phyloP scores from a whole-genome alignment of 2,329 filamentous ascomycete species.

The Rhynchosporium graminicola region DNA sequence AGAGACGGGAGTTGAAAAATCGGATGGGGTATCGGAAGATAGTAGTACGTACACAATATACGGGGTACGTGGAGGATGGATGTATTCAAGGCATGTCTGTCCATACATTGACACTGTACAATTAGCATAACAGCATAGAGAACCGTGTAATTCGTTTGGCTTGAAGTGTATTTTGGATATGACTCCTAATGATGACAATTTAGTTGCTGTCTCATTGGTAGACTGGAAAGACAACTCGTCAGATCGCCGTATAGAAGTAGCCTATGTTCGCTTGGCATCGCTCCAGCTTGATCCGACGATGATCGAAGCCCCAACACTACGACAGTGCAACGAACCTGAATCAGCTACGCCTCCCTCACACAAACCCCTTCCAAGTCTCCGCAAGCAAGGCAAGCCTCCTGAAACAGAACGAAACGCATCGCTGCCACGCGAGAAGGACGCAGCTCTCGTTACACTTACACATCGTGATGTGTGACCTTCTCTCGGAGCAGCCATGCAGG shows the following conservation, averaged over 20 bases:
- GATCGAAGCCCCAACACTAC: neutral
- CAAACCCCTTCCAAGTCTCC: neutral
- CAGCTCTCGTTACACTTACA: constrained; percentile 3
- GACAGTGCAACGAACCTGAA: neutral
- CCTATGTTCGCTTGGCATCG: neutral
- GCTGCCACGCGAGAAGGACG: neutral
- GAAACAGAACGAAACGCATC: neutral
- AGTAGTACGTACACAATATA: neutral
- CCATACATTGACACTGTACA: constrained; percentile 16
- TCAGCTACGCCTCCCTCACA: neutral
- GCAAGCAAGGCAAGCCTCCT: neutral
- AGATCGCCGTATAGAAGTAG: no score
- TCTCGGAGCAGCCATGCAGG: neutral
- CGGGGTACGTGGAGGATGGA: neutral
- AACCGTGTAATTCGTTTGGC: no score
- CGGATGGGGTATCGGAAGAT: neutral
- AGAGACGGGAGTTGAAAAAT: neutral
- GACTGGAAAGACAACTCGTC: no score
- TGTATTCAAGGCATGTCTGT: constrained; percentile 7
- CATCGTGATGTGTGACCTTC: neutral
- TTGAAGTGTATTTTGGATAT: no score
- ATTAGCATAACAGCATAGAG: neutral
- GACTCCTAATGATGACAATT: no score
- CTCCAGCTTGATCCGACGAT: neutral
- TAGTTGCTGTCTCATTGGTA: no score